A percentile compares a stretch with the other conserved stretches of the same genome.
phyloP scores from a whole-genome alignment of 2,329 filamentous ascomycete genomes.

The Arthrobotrys conoides region DNA sequence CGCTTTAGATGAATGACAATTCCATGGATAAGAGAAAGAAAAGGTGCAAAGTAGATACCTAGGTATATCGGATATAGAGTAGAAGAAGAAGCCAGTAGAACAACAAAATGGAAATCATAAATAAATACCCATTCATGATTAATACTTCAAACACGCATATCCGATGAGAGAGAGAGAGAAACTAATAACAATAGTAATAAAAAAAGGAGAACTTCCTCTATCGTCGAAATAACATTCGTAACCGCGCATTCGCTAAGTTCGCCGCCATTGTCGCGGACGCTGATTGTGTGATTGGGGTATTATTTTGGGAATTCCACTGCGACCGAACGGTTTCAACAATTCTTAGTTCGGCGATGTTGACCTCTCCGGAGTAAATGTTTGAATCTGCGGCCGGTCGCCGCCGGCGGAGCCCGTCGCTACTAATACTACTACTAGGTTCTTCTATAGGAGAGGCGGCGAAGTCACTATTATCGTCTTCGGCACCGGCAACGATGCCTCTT shows the following conservation, averaged over 20 bases:
- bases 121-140: neutral
- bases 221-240: constrained; percentile 52
- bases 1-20: constrained; percentile 26
- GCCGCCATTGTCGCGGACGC: constrained; percentile 44
- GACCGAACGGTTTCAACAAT: constrained; percentile 62
- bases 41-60: no score
- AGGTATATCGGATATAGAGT: constrained; percentile 37
- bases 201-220: neutral
- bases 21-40: neutral
- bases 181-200: neutral
- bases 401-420: constrained; percentile 13
- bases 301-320: constrained; percentile 61
- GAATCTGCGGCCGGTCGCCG: constrained; percentile 29
- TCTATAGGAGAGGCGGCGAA: constrained; percentile 35
- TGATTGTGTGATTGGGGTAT: constrained; percentile 39
- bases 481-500: constrained; percentile 67
- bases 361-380: constrained; percentile 63
- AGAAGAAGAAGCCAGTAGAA: neutral
- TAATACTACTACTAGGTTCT: neutral
- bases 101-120: neutral
- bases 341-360: constrained; percentile 62
- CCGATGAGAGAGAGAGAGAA: neutral
- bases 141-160: constrained; percentile 6
- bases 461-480: constrained; percentile 61
- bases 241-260: constrained; percentile 42